Conservation (phyloP, 2,329 filamentous ascomycete genomes). For the Tolypocladium ophioglossoides region DNA sequence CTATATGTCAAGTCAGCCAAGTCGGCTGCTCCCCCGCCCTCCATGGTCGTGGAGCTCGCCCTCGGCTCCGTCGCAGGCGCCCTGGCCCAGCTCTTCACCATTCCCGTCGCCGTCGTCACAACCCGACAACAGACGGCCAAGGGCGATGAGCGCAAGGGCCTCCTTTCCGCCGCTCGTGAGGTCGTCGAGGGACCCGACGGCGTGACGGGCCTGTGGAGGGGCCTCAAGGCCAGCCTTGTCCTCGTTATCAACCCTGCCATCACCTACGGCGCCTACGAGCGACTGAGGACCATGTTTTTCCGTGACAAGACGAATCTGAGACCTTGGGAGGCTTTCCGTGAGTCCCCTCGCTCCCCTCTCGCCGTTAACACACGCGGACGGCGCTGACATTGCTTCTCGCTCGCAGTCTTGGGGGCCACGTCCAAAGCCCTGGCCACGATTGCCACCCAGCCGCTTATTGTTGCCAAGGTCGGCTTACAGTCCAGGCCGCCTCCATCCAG, state of each 20-base stretch:
- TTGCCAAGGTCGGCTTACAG: slow-evolving; percentile 94
- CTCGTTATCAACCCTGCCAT: slow-evolving; percentile 94
- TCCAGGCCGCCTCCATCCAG: slow-evolving; percentile 79
- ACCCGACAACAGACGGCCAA: slow-evolving; percentile 91
- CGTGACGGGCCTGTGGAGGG: slow-evolving; percentile 81
- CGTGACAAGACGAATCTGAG: slow-evolving; percentile 65
- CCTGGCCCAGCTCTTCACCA: slow-evolving; percentile 89
- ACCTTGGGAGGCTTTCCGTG: slow-evolving; percentile 85
- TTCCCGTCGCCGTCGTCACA: slow-evolving; percentile 90
- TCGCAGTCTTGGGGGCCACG: slow-evolving; percentile 73
- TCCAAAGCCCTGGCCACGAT: slow-evolving; percentile 91
- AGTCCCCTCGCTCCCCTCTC: slow-evolving; percentile 27
- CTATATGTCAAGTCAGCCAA: slow-evolving; percentile 60
- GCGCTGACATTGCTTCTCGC: neutral
- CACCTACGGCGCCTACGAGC: slow-evolving; percentile 94
- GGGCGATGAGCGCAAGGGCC: slow-evolving; percentile 73
- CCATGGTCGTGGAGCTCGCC: slow-evolving; percentile 71
- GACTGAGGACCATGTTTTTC: slow-evolving; percentile 68
- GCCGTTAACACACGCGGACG: neutral
- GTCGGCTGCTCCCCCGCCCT: slow-evolving; percentile 41
- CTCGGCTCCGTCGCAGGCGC: slow-evolving; percentile 84
- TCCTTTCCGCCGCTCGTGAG: slow-evolving; percentile 79
- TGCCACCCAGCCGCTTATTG: slow-evolving; percentile 87
- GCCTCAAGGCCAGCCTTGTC: slow-evolving; percentile 89
- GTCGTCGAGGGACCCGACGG: slow-evolving; percentile 88